Base-by-base conservation (phyloP, 371 early-diverging fungal species). In the Mucor ambiguus region DNA sequence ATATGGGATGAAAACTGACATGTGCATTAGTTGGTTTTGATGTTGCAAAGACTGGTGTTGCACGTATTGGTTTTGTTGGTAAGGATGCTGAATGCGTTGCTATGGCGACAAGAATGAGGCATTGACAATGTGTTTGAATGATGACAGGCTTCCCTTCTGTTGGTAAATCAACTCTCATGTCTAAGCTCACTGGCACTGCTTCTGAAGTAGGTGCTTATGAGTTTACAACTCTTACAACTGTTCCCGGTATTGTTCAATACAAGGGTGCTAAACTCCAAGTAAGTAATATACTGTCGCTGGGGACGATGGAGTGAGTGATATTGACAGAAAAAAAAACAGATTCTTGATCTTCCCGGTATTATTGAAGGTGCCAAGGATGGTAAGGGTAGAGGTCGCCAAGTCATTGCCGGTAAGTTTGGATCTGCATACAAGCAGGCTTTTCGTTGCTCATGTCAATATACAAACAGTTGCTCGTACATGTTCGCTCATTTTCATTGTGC, bases 361-460 rank as follows among this genome's bases (percentile, higher is more conserved):
- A 98, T 99, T 69, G 99, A 99, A 79, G 99, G 99, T 63, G 99
- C 99, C 60, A 92, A 98, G 69, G 97, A 98, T 76, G 99, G 99
- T 64, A 98, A 98, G 76, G 99, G 99, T 77, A 92, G 99, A 80
- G 99, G 99, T 81, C 89, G 95, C 76, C 96, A 96, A 80, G 97
- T 94, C 63, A 79, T 91, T 71, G 90, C 89, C 33, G 88, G 89
- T 73, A 87, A 60, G 70, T 67, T 7, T 7, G 26, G n/a, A 48
- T n/a, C 14, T 30, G 26, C n/a, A 41, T 2, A 32, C 11, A 29
- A 5, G 28, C 18, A 10, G 8, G 11, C 20, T 3, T 30, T 12
- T 35, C 12, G 10, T 32, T 30, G 5, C 30, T 43, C 6, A 33
- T 48, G 7, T 32, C 30, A 4, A 28, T 20, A 0, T 46, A 4